phyloP scores from a whole-genome alignment of 192 early-diverging fungal genomes.

The Phycomyces nitens region DNA sequence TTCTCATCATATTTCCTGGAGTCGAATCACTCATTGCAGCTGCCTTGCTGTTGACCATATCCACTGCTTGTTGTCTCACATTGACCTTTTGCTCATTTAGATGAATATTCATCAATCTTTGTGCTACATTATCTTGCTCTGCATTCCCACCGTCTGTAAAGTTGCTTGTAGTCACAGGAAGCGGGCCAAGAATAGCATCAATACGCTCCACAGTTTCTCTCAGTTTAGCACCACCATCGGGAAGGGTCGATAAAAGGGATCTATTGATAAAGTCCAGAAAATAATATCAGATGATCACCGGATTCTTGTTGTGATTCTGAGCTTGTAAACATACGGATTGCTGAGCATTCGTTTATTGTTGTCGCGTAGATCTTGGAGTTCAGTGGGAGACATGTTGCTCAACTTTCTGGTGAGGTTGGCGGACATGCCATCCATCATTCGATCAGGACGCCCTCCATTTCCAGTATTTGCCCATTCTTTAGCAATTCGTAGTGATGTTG shows the following conservation, averaged over 20 bases:
- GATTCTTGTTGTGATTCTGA: background rate
- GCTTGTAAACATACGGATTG: slow-evolving; percentile 2
- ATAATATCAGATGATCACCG: background rate
- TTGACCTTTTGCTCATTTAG: slow-evolving; percentile 6
- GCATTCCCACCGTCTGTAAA: background rate
- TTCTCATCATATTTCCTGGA: background rate
- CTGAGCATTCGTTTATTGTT: slow-evolving; percentile 7
- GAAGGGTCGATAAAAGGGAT: background rate
- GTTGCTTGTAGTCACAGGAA: background rate
- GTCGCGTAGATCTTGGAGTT: slow-evolving; percentile 7
- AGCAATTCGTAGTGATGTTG: too few relatives aligned
- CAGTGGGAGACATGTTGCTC: background rate
- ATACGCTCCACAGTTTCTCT: slow-evolving; percentile 9
- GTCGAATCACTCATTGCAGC: background rate
- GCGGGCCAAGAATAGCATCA: background rate
- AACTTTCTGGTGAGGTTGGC: background rate
- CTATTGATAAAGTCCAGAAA: background rate
- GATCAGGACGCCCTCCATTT: too few relatives aligned
- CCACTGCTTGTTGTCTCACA: slow-evolving; percentile 5
- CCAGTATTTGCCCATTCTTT: too few relatives aligned
- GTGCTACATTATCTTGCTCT: background rate
- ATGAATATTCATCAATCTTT: background rate
- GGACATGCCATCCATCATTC: slow-evolving; percentile 6
- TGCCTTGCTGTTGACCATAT: slow-evolving; percentile 4
- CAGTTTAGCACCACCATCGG: slow-evolving; percentile 12